Conservation (phyloP, 352 stramenopile species). For the Saprolegnia diclina region DNA sequence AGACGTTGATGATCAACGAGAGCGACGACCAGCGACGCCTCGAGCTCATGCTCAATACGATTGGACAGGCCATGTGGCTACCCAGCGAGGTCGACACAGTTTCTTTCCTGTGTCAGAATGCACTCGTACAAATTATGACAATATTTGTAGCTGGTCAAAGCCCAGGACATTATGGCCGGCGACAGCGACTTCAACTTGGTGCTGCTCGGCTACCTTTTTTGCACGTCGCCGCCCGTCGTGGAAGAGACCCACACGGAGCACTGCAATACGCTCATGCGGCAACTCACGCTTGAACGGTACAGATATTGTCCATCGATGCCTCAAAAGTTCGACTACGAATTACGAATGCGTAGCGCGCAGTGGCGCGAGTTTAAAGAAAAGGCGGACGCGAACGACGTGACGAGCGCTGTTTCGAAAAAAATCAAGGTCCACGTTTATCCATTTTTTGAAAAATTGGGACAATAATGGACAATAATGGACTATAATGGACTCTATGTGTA, state of each 20-base stretch:
- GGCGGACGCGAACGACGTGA: constrained; percentile 27
- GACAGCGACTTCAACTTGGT: constrained; percentile 75
- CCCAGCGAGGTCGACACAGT: constrained; percentile 34
- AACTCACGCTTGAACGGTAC: constrained; percentile 36
- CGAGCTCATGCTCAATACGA: constrained; percentile 62
- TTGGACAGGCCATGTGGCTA: constrained; percentile 69
- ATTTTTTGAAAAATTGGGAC: too few species aligned
- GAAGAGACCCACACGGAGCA: constrained; percentile 46
- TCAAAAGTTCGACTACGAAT: too few species aligned
- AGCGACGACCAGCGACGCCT: constrained; percentile 47
- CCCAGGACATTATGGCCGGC: constrained; percentile 62
- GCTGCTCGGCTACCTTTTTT: constrained; percentile 60
- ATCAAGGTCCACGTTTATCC: constrained; percentile 37
- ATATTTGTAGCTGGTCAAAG: constrained; percentile 35
- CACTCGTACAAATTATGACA: too few species aligned
- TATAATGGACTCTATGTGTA: too few species aligned
- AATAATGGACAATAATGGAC: too few species aligned
- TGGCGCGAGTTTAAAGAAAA: constrained; percentile 59
- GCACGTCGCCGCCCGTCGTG: constrained; percentile 48
- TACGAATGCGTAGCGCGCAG: constrained; percentile 38
- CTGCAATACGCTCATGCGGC: constrained; percentile 47
- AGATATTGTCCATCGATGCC: not conserved
- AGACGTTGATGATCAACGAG: constrained; percentile 39
- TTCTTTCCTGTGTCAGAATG: not conserved
- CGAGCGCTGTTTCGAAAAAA: constrained; percentile 40